Evolutionary conservation across 148 eudicot genomes (phyloP).

Genomic region (Cornus florida): DNA sequence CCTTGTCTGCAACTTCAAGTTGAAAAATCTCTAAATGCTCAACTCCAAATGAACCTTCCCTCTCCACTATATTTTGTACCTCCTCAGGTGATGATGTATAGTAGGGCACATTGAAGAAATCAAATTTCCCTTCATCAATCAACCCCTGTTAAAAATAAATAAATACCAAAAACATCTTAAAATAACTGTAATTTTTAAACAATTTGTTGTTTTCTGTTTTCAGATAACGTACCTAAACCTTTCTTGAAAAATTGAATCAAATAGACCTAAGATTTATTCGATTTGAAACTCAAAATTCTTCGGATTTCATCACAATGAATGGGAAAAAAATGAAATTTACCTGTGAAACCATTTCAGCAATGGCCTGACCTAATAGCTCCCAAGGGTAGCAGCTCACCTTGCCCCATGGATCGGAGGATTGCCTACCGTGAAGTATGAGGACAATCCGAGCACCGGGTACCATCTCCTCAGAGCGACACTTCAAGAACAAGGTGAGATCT

Average conservation of each 20-base stretch:
- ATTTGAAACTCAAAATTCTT: too few species aligned
- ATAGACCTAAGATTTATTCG: too few species aligned
- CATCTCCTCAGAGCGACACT: constrained; percentile 39
- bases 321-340: not conserved
- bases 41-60: constrained; percentile 26
- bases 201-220: too few species aligned
- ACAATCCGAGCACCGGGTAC: constrained; percentile 27
- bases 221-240: too few species aligned
- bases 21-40: constrained; percentile 9
- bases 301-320: too few species aligned
- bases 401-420: constrained; percentile 11
- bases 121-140: constrained; percentile 20
- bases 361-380: constrained; percentile 23
- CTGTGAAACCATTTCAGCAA: constrained; percentile 24
- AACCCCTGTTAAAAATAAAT: constrained; percentile 18
- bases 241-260: too few species aligned
- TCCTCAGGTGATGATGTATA: constrained; percentile 28
- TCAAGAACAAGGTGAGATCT: constrained; percentile 37
- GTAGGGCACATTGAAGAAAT: constrained; percentile 30
- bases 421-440: constrained; percentile 33
- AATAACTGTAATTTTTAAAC: too few species aligned
- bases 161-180: not conserved
- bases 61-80: constrained; percentile 15
- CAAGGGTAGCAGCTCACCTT: constrained; percentile 16
- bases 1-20: not conserved